These are phyloP conservation scores for Colletotrichum tofieldiae DNA, from an alignment of 2,329 filamentous ascomycete species.

Conservation along the genomic window DNA sequence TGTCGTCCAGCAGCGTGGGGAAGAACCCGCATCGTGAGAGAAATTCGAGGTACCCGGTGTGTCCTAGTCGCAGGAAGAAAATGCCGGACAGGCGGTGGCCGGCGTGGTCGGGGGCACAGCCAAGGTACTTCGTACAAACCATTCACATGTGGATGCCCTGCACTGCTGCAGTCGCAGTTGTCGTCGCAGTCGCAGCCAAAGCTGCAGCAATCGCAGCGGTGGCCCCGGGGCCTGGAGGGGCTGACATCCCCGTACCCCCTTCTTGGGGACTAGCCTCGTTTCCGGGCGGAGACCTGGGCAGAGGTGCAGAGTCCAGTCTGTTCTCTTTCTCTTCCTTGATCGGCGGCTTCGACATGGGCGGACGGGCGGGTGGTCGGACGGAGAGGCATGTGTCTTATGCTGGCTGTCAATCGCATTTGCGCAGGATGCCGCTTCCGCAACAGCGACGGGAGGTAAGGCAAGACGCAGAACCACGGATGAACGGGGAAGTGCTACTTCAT, in stretches of 20 bases:
- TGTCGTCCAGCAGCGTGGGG: conserved; percentile 17
- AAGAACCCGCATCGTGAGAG: conserved; percentile 3
- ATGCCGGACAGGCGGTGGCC: conserved; percentile 18
- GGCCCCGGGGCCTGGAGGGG: conserved; percentile 20
- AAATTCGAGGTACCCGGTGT: background rate
- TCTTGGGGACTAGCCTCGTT: conserved; percentile 29
- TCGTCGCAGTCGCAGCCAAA: conserved; percentile 8
- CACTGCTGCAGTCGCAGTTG: background rate
- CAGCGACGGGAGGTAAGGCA: background rate
- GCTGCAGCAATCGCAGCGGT: conserved; percentile 25
- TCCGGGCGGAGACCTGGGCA: conserved; percentile 7
- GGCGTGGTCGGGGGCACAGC: background rate
- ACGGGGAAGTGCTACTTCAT: conserved; percentile 12
- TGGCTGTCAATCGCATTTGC: conserved; percentile 23
- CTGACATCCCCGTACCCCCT: background rate
- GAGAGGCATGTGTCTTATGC: conserved; percentile 2
- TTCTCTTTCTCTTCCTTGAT: conserved; percentile 15
- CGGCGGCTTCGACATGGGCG: conserved; percentile 6
- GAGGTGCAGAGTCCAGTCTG: conserved; percentile 24
- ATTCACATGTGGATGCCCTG: conserved; percentile 21
- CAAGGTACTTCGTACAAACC: conserved; percentile 12
- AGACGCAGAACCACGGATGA: background rate
- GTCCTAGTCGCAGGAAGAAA: conserved; percentile 3
- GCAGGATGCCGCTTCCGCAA: conserved; percentile 10
- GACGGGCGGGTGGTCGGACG: conserved; percentile 16